Base-by-base conservation (phyloP, 2,329 filamentous ascomycete species). In the Venturia oleaginea region DNA sequence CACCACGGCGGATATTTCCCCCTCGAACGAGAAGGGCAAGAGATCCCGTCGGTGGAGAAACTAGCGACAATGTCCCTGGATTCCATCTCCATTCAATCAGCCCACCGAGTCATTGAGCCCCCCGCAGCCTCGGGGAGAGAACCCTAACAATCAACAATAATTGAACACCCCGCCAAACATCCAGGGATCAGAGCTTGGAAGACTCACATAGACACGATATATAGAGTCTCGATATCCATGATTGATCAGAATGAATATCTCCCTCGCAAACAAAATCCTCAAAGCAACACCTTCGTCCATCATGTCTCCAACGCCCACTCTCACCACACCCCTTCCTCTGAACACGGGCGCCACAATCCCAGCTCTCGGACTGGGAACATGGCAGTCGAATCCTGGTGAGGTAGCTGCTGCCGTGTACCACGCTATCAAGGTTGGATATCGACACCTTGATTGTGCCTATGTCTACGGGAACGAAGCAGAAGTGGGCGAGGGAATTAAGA, bases 401-500 rank as follows among this genome's bases (percentile, higher is more conserved):
- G 79, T 80, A 64, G 78, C 79, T 71, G 74, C 72, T 60, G 78
- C 79, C 17, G 79, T 81, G 6, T 68, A 75, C 38, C 77, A 80
- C 65, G 79, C 79, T 7, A 75, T 81, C 67, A 78, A 79, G 70
- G 69, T 69, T 17, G 79, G 79, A 22, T 82, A 81, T 73, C 73
- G 75, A 60, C 80, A 81, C 71, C 81, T 92, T 69, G 89, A 92
- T 77, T 84, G 85, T 68, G 87, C 89, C 5, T 74, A 74, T 19
- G 72, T 72, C 15, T 80, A 80, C 64, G 68, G 71, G 6, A 80
- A 80, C 66, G 77, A 81, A 69, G 70, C 73, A 51, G 73, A 76
- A 63, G 77, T 80, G 1, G 78, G 78, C 11, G 69, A 71, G 54
- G 78, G 77, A 19, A 78, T 80, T 40, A 67, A 69, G 8, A 71